phyloP scores from a whole-genome alignment of 2,329 filamentous ascomycete genomes.

The Fusarium vanettenii region DNA sequence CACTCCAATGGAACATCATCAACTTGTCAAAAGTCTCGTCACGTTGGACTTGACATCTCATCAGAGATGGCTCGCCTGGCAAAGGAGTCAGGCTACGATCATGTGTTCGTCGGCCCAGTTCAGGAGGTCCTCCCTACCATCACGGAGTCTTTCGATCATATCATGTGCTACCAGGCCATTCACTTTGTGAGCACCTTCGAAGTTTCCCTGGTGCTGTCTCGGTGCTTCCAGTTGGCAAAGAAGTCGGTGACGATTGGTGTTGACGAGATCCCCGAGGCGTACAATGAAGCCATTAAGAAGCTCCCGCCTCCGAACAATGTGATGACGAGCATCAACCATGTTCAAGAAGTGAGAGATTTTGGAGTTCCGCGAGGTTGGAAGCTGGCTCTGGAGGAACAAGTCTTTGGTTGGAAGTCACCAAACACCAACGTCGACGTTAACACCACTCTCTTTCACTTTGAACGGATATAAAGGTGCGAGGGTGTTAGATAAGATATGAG shows the following conservation, averaged over 20 bases:
- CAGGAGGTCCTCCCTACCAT: background rate
- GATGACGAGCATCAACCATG: background rate
- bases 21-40: background rate
- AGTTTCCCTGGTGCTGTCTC: background rate
- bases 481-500: no score
- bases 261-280: background rate
- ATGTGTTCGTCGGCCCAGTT: background rate
- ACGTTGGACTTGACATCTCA: background rate
- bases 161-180: background rate
- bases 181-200: background rate
- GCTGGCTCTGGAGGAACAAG: background rate
- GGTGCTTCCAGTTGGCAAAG: background rate
- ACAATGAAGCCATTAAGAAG: background rate
- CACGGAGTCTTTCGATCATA: background rate
- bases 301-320: background rate
- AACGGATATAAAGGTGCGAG: background rate
- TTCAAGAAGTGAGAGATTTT: background rate
- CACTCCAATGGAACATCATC: background rate
- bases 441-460: background rate
- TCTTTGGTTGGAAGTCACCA: background rate
- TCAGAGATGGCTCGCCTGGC: background rate
- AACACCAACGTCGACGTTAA: background rate
- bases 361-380: background rate
- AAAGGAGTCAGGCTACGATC: background rate
- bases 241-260: background rate